Evolutionary conservation across 2,329 filamentous ascomycete species (phyloP).

Genomic region (Biscogniauxia mediterranea): DNA sequence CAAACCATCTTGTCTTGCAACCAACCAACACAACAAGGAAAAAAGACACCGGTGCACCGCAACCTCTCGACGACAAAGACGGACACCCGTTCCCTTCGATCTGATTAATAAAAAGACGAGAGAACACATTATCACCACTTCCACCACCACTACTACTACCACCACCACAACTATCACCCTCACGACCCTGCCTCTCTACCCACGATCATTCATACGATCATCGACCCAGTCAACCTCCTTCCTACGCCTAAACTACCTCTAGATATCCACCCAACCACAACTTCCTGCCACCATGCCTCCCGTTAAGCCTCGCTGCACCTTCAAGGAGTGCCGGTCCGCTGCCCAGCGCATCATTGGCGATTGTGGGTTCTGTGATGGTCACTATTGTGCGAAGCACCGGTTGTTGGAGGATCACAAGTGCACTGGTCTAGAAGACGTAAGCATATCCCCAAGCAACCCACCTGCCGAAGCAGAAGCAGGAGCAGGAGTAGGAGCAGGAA

Average conservation of each 20-base stretch:
- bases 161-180: no score
- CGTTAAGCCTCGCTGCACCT: conserved; percentile 81
- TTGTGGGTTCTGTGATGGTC: conserved; percentile 90
- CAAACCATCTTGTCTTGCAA: conserved; percentile 14
- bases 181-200: no score
- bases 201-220: neutral
- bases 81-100: neutral
- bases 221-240: neutral
- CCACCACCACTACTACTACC: no score
- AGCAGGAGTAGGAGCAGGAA: neutral
- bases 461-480: neutral
- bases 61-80: conserved; percentile 12
- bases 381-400: conserved; percentile 93
- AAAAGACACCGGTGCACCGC: neutral
- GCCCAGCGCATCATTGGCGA: conserved; percentile 95
- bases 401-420: conserved; percentile 94
- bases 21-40: conserved; percentile 1
- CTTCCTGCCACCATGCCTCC: conserved; percentile 54
- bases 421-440: conserved; percentile 82
- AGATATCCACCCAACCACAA: conserved; percentile 1
- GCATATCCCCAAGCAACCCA: conserved; percentile 35
- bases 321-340: conserved; percentile 82
- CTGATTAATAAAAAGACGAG: neutral
- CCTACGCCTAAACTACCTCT: neutral
- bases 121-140: neutral